These are phyloP conservation scores for Collybia sp. DNA, from an alignment of 768 basidiomycete genomes.

Conservation along the genomic window DNA sequence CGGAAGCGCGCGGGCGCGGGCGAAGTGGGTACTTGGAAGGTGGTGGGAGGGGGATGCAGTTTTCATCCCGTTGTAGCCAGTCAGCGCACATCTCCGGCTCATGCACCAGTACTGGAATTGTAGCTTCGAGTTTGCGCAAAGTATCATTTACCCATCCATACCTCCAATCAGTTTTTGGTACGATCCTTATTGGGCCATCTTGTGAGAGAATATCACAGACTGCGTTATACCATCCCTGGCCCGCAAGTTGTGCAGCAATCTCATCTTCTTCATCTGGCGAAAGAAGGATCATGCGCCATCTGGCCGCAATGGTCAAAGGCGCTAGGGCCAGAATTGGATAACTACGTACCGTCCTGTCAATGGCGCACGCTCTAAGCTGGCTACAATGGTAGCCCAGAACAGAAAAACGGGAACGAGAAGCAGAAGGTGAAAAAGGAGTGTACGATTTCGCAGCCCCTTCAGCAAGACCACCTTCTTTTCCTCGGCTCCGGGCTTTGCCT, in stretches of 20 bases:
- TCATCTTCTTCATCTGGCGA: slow-evolving; percentile 92
- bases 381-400: slow-evolving; percentile 66
- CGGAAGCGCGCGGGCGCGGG: slow-evolving; percentile 78
- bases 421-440: slow-evolving; percentile 46
- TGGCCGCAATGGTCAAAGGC: slow-evolving; percentile 20
- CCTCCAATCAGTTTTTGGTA: slow-evolving; percentile 84
- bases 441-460: slow-evolving; percentile 44
- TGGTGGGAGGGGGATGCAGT: slow-evolving; percentile 66
- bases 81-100: slow-evolving; percentile 51
- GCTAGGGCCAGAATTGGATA: background rate
- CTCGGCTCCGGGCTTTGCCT: slow-evolving; percentile 46
- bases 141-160: slow-evolving; percentile 83
- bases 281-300: slow-evolving; percentile 84
- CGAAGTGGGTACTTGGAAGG: slow-evolving; percentile 76
- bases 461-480: slow-evolving; percentile 46
- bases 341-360: slow-evolving; percentile 74
- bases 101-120: slow-evolving; percentile 61
- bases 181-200: slow-evolving; percentile 55
- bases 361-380: slow-evolving; percentile 73
- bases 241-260: slow-evolving; percentile 78
- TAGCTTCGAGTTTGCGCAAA: slow-evolving; percentile 70
- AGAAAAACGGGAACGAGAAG: slow-evolving; percentile 56
- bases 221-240: slow-evolving; percentile 82
- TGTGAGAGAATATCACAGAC: slow-evolving; percentile 74
- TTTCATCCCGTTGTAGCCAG: slow-evolving; percentile 49